Evolutionary conservation across 352 stramenopile species (phyloP).

Genomic region (Blastocystis sp.): DNA sequence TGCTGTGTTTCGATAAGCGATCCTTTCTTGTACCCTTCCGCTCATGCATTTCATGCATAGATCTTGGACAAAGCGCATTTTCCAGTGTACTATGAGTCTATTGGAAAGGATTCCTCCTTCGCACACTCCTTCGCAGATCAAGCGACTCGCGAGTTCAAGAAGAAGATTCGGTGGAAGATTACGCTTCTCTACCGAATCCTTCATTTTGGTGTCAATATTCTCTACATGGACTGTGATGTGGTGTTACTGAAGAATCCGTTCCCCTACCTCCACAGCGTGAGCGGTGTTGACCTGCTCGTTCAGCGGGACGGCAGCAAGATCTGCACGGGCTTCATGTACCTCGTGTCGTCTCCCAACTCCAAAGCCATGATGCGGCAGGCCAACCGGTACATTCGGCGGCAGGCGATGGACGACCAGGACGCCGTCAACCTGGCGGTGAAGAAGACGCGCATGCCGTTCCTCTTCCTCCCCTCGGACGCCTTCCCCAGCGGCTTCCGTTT

Average conservation of each 20-base stretch:
- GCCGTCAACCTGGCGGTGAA: not conserved
- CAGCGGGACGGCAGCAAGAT: conserved; percentile 16
- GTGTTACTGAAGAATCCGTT: conserved; percentile 42
- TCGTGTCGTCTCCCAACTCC: not conserved
- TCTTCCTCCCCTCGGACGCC: conserved; percentile 1
- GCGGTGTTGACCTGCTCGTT: conserved; percentile 20
- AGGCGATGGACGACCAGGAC: not conserved
- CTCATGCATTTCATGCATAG: not conserved
- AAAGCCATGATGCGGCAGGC: not conserved
- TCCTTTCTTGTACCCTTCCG: conserved; percentile 12
- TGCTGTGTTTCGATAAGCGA: conserved; percentile 37
- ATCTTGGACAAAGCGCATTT: not conserved
- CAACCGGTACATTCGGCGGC: not conserved
- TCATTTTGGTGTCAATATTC: not conserved
- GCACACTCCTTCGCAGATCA: not conserved
- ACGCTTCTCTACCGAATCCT: conserved; percentile 12
- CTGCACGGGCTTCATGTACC: conserved; percentile 55
- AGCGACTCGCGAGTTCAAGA: conserved; percentile 24
- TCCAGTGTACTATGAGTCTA: conserved; percentile 12
- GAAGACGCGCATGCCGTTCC: not conserved
- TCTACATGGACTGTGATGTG: conserved; percentile 56
- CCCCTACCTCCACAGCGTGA: not conserved
- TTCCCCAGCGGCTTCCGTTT: conserved; percentile 36
- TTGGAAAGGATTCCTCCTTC: conserved; percentile 17
- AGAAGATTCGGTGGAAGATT: conserved; percentile 48